A percentile compares a stretch with the other conserved stretches of the same genome.
Evolutionary conservation across 208 protist species (phyloP).

Genomic region (Crithidia fasciculata): DNA sequence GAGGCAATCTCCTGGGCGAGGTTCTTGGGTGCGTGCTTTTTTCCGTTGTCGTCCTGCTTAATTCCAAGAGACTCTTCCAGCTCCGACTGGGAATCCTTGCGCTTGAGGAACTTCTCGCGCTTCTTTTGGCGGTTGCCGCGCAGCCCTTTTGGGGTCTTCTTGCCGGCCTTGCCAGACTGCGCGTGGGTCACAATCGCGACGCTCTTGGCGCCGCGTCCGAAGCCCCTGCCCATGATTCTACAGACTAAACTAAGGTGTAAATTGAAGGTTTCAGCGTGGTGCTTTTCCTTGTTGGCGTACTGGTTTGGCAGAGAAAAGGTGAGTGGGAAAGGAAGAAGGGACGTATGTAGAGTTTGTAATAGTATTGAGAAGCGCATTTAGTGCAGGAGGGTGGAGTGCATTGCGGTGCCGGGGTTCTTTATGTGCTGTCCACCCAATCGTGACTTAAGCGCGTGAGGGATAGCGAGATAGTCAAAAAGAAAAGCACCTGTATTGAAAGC

Average conservation of each 20-base stretch:
- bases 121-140: constrained; percentile 73
- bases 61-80: constrained; percentile 78
- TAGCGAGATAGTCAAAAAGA: too few relatives aligned
- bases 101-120: constrained; percentile 50
- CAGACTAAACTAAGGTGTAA: not conserved
- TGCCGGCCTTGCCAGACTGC: constrained; percentile 60
- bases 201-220: constrained; percentile 86
- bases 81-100: constrained; percentile 52
- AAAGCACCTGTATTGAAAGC: too few relatives aligned
- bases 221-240: constrained; percentile 75
- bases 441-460: too few relatives aligned
- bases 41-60: constrained; percentile 17
- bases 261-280: too few relatives aligned
- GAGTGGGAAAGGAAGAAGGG: too few relatives aligned
- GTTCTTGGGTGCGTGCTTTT: constrained; percentile 50
- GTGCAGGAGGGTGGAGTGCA: too few relatives aligned
- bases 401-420: too few relatives aligned
- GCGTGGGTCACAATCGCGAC: constrained; percentile 87
- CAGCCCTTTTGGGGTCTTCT: constrained; percentile 82
- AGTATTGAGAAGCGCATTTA: too few relatives aligned
- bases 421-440: too few relatives aligned
- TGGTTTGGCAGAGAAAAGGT: too few relatives aligned
- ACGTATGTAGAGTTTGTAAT: too few relatives aligned
- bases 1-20: constrained; percentile 79
- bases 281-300: too few relatives aligned